A percentile compares a stretch with the other conserved stretches of the same genome.
phyloP scores from a whole-genome alignment of 805 yeast species.

The Zygoascus biomembranicola region DNA sequence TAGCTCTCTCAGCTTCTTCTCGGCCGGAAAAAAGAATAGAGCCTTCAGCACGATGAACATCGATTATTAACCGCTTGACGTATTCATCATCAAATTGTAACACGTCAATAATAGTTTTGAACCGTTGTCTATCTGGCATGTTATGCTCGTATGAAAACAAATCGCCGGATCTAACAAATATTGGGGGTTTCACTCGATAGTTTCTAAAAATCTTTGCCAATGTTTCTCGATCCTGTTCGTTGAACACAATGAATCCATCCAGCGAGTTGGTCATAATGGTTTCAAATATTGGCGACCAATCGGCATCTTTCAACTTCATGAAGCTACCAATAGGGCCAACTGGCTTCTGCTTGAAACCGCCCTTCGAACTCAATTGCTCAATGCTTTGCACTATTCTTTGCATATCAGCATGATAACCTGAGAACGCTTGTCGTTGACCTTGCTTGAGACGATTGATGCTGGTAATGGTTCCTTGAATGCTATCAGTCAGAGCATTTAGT shows the following conservation, averaged over 20 bases:
- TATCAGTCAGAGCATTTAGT: not conserved
- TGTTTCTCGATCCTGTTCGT: slow-evolving; percentile 46
- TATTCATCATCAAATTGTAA: slow-evolving; percentile 47
- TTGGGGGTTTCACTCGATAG: slow-evolving; percentile 20
- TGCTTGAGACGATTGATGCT: not conserved
- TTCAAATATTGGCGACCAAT: slow-evolving; percentile 60
- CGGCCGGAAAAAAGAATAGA: slow-evolving; percentile 45
- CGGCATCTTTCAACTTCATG: slow-evolving; percentile 46
- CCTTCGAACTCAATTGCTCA: not conserved
- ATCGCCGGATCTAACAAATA: slow-evolving; percentile 47
- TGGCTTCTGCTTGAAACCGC: slow-evolving; percentile 33
- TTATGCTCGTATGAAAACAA: slow-evolving; percentile 44
- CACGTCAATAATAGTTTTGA: slow-evolving; percentile 50
- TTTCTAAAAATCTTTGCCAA: slow-evolving; percentile 17
- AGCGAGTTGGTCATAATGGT: slow-evolving; percentile 41
- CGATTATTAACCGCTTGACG: slow-evolving; percentile 56
- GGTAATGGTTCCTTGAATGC: not conserved
- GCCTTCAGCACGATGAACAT: slow-evolving; percentile 46
- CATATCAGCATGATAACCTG: not conserved
- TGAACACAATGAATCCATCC: slow-evolving; percentile 60
- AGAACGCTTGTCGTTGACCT: not conserved
- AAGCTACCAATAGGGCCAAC: slow-evolving; percentile 74
- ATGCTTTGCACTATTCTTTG: not conserved
- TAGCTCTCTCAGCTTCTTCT: slow-evolving; percentile 40
- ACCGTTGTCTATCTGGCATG: slow-evolving; percentile 32